phyloP scores from a whole-genome alignment of 352 stramenopile genomes.

The Phytopythium oedochilum region DNA sequence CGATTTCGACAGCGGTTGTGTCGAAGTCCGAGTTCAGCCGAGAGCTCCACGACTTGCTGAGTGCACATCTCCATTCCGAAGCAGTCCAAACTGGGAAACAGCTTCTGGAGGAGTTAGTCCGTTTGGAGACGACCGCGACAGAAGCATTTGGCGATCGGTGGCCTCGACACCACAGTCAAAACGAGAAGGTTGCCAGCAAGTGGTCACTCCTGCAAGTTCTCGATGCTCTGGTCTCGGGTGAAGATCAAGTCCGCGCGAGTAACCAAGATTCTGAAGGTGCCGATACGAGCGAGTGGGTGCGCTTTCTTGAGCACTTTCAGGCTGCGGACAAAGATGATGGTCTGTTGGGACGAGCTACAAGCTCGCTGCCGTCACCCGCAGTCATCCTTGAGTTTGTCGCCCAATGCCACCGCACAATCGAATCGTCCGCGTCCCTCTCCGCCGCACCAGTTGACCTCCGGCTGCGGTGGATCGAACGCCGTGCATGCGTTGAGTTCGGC shows the following conservation, averaged over 20 bases:
- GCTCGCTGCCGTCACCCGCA: not conserved
- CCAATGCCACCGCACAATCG: constrained; percentile 9
- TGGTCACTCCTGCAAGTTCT: not conserved
- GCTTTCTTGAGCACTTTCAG: not conserved
- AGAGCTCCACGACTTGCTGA: not conserved
- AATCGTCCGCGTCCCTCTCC: constrained; percentile 17
- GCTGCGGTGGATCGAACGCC: constrained; percentile 24
- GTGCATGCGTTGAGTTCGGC: constrained; percentile 21
- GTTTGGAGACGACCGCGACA: not conserved
- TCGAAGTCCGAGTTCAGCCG: not conserved
- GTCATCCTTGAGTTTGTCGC: constrained; percentile 5
- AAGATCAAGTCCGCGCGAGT: not conserved
- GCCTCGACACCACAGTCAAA: not conserved
- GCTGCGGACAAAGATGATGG: constrained; percentile 7
- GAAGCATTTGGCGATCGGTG: not conserved
- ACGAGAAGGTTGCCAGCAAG: not conserved
- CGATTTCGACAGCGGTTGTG: too few relatives aligned
- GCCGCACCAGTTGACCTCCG: constrained; percentile 21
- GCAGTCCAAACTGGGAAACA: not conserved
- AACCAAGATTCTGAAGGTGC: not conserved
- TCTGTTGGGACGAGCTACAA: not conserved
- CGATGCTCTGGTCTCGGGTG: not conserved
- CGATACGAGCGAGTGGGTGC: not conserved
- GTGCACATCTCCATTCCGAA: not conserved
- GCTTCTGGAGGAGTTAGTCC: not conserved